Evolutionary conservation across 2,329 filamentous ascomycete genomes (phyloP), one percentile per base, ranked within the genome.

Genomic region (Fusarium odoratissimum): DNA sequence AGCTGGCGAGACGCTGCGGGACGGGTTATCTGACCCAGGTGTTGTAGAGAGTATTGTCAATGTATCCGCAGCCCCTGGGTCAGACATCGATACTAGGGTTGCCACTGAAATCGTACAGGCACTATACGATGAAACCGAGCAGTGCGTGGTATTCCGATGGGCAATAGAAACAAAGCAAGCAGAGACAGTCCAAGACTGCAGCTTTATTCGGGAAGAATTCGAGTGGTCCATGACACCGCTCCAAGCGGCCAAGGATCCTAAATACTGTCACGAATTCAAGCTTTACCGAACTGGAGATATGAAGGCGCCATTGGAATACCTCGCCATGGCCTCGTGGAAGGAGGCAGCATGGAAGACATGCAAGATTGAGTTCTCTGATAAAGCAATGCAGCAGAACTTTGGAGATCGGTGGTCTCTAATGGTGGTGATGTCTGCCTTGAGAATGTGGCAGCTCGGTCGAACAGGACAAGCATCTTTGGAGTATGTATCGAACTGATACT

Each of bases 341-440:
- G 70, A 72, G 4, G 70, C 70, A 19, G 70, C 70, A 30, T 72
- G 70, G 70, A 72, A 72, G 38, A 73, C 70, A 19, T 72, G 70
- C 31, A 73, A 66, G 16, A 72, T 72, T 37, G 70, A 73, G 38
- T 71, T 72, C 23, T 70, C 60, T 23, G 70, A 70, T 23, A 69
- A 64, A 25, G 60, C 23, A 21, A 41, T 60, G 2, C 67, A 67
- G n/a, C 52, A 67, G 42, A 57, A 46, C 31, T 33, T 62, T n/a
- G 70, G 70, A 25, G 46, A 71, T 21, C 52, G 70, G n/a, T 72
- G 70, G 70, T 65, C 60, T 51, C 71, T 70, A 5, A 72, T 72
- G 70, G 70, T 72, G 44, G 21, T 67, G 13, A 72, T 72, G 66
- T 71, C 70, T 55, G 70, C 70, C n/a, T 38, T 72, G 56, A 58